A percentile compares a stretch with the other conserved stretches of the same genome.
phyloP scores from a whole-genome alignment of 2,329 filamentous ascomycete genomes.

The Botryotinia narcissicola region DNA sequence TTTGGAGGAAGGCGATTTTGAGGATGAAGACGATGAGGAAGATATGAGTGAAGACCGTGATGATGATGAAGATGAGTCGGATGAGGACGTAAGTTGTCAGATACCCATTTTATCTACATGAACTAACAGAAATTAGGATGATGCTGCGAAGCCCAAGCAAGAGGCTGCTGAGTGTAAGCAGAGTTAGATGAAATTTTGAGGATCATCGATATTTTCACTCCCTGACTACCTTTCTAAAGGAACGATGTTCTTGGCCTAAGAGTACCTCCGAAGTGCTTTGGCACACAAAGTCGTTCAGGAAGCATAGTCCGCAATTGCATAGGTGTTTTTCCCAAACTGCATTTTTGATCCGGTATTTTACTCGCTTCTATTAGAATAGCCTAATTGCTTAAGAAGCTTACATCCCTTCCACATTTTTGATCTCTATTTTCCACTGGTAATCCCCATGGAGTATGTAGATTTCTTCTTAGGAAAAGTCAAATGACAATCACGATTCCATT shows the following conservation, averaged over 20 bases:
- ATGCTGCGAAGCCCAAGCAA: constrained; percentile 86
- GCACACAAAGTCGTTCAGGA: constrained; percentile 17
- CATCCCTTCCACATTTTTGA: constrained; percentile 21
- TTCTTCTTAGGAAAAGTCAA: constrained; percentile 26
- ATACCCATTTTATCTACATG: background rate
- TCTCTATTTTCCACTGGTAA: constrained; percentile 27
- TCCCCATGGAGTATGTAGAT: constrained; percentile 28
- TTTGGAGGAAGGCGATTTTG: constrained; percentile 75
- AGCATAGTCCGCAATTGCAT: constrained; percentile 27
- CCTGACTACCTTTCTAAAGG: background rate
- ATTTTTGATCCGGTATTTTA: constrained; percentile 26
- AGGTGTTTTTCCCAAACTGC: constrained; percentile 26
- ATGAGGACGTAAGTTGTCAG: constrained; percentile 63
- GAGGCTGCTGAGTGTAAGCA: constrained; percentile 96
- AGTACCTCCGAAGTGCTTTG: constrained; percentile 20
- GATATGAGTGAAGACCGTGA: constrained; percentile 80
- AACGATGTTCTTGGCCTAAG: constrained; percentile 8
- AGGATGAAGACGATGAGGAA: constrained; percentile 85
- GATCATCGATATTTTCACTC: constrained; percentile 10
- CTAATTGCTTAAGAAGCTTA: constrained; percentile 33
- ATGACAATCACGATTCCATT: constrained; percentile 22
- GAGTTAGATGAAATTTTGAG: constrained; percentile 55
- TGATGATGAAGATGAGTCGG: constrained; percentile 72
- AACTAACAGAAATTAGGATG: constrained; percentile 59
- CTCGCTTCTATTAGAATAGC: constrained; percentile 36